These are phyloP conservation scores for Neofusicoccum sp. DNA, from an alignment of 2,329 filamentous ascomycete species.

Conservation along the genomic window DNA sequence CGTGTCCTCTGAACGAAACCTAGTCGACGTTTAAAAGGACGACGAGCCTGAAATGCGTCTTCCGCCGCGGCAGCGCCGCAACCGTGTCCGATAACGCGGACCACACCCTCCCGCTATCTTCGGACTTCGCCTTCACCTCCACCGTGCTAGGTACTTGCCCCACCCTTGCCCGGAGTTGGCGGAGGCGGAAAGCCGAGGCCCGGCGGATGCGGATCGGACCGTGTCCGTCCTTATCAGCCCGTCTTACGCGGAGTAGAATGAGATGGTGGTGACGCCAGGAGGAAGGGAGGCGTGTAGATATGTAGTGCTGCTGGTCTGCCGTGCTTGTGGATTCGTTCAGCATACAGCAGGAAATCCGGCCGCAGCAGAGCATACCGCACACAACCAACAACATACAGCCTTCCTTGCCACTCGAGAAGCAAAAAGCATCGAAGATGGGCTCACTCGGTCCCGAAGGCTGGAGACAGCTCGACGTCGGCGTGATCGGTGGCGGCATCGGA, in stretches of 20 bases:
- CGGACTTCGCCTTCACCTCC: slow-evolving; percentile 53
- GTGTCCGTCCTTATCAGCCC: neutral
- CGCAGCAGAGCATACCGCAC: neutral
- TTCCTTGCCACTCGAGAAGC: neutral
- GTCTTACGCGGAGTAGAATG: neutral
- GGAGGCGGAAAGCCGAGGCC: neutral
- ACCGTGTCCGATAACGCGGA: slow-evolving; percentile 61
- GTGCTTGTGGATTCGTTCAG: too few relatives aligned
- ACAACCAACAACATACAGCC: neutral
- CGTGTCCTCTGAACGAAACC: slow-evolving; percentile 54
- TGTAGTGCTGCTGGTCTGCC: neutral
- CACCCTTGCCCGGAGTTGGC: too few relatives aligned
- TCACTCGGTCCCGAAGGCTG: slow-evolving; percentile 22
- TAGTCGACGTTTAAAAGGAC: slow-evolving; percentile 64
- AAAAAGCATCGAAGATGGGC: slow-evolving; percentile 16
- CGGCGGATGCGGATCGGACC: slow-evolving; percentile 11
- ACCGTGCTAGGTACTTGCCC: slow-evolving; percentile 25
- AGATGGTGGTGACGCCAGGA: neutral
- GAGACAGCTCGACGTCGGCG: slow-evolving; percentile 38
- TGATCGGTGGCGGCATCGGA: slow-evolving; percentile 58
- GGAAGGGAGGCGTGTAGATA: neutral
- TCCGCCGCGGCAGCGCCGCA: slow-evolving; percentile 54
- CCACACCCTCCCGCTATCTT: slow-evolving; percentile 56
- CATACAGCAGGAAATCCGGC: neutral
- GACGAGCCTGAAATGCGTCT: slow-evolving; percentile 59